These are phyloP conservation scores for Gliomastix tumulicola DNA, from an alignment of 2,329 filamentous ascomycete genomes.

Conservation along the genomic window DNA sequence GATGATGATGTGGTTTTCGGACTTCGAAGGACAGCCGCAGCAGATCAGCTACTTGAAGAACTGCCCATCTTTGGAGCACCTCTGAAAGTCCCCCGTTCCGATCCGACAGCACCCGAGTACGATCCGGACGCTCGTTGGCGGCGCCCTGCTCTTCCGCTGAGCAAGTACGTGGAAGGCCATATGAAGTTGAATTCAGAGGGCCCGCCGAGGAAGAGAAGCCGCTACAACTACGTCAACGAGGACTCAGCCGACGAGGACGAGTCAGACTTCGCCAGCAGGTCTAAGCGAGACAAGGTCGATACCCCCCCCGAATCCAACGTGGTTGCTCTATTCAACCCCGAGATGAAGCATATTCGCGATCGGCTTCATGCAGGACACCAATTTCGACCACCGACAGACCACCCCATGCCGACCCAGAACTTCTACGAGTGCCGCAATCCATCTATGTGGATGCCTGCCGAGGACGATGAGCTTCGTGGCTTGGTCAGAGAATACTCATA, in stretches of 20 bases:
- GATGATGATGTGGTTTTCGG: conserved; percentile 77
- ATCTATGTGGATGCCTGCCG: conserved; percentile 85
- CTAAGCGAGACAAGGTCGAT: conserved; percentile 31
- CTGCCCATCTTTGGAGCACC: conserved; percentile 72
- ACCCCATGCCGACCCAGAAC: conserved; percentile 78
- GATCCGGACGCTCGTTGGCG: conserved; percentile 68
- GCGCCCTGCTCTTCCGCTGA: conserved; percentile 72
- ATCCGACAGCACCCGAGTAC: conserved; percentile 47
- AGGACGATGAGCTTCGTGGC: conserved; percentile 82
- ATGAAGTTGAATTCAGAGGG: conserved; percentile 62
- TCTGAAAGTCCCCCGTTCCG: conserved; percentile 50
- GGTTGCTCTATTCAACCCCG: conserved; percentile 82
- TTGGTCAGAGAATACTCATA: conserved; percentile 91
- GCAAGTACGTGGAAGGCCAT: conserved; percentile 78
- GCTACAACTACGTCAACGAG: conserved; percentile 76
- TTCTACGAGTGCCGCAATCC: conserved; percentile 85
- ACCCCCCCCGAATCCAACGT: conserved; percentile 61
- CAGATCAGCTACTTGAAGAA: conserved; percentile 72
- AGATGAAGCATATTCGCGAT: conserved; percentile 85
- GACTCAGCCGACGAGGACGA: conserved; percentile 55
- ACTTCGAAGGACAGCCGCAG: conserved; percentile 64
- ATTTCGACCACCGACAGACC: conserved; percentile 87
- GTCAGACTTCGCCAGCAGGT: conserved; percentile 42
- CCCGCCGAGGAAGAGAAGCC: conserved; percentile 67
- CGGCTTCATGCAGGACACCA: conserved; percentile 85